Percentiles rank a stretch among this genome's conserved stretches.
phyloP scores from a whole-genome alignment of 148 eudicot genomes.

The Diospyros lotus region DNA sequence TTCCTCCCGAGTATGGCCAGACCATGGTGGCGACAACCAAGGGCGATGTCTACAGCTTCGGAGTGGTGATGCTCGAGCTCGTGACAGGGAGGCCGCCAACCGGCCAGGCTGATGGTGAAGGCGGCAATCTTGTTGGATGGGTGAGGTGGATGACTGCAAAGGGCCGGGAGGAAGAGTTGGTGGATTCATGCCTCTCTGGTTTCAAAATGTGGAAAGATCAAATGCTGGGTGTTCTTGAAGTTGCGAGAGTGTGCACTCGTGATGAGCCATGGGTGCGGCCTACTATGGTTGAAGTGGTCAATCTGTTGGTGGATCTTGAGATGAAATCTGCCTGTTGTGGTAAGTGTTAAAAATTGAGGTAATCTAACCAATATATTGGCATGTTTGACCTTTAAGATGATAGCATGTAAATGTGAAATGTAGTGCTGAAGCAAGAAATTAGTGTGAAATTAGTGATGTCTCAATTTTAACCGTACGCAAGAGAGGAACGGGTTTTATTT shows the following conservation, averaged over 20 bases:
- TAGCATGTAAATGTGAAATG: too few relatives aligned
- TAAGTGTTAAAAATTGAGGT: not conserved
- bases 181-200: conserved; percentile 46
- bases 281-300: conserved; percentile 75
- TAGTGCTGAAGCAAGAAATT: too few relatives aligned
- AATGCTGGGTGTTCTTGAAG: conserved; percentile 57
- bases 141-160: conserved; percentile 58
- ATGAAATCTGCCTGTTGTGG: conserved; percentile 13
- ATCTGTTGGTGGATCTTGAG: conserved; percentile 48
- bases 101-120: conserved; percentile 81
- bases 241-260: conserved; percentile 65
- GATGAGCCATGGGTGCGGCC: conserved; percentile 83
- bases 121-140: conserved; percentile 97
- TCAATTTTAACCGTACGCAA: too few relatives aligned
- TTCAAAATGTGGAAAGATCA: conserved; percentile 45
- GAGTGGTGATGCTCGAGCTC: conserved; percentile 93
- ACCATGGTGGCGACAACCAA: conserved; percentile 76
- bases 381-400: too few relatives aligned
- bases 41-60: conserved; percentile 89
- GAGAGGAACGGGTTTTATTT: too few relatives aligned
- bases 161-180: conserved; percentile 51
- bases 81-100: conserved; percentile 77
- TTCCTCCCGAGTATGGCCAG: conserved; percentile 93
- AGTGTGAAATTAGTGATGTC: too few relatives aligned
- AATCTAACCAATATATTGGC: too few relatives aligned